Evolutionary conservation across 371 early-diverging fungal genomes (phyloP).

Genomic region (Mortierella sp.): DNA sequence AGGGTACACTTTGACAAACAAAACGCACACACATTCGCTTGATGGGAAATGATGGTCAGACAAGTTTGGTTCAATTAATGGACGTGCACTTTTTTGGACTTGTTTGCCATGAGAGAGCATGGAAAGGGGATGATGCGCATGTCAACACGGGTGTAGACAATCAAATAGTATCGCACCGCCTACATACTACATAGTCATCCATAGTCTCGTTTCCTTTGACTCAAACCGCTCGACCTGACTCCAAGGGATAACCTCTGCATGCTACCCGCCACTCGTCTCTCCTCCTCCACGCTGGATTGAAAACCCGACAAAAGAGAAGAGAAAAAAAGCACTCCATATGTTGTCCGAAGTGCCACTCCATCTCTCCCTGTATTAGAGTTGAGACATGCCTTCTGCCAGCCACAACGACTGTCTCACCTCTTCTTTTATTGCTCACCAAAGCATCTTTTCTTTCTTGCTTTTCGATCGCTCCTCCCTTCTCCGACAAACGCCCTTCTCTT

Average conservation of each 20-base stretch:
- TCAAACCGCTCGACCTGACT: too few relatives aligned
- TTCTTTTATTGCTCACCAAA: neutral
- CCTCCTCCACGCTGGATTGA: conserved; percentile 1
- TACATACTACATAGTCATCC: too few relatives aligned
- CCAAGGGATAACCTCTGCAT: too few relatives aligned
- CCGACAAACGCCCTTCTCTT: neutral
- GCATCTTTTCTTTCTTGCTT: conserved; percentile 3
- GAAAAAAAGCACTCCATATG: neutral
- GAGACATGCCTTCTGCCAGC: conserved; percentile 1
- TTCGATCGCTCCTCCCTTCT: neutral
- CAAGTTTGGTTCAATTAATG: neutral
- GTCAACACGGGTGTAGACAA: neutral
- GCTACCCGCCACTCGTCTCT: neutral
- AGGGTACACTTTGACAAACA: neutral
- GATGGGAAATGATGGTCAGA: neutral
- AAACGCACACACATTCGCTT: neutral
- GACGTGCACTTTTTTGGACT: too few relatives aligned
- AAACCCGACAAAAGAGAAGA: neutral
- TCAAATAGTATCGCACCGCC: too few relatives aligned
- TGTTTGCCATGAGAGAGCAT: too few relatives aligned
- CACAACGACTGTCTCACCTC: neutral
- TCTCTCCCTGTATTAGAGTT: neutral
- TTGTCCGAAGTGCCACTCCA: neutral
- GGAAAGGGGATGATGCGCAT: neutral
- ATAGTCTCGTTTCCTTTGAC: neutral